Evolutionary conservation across 1,284 basidiomycete species (phyloP), one percentile per base, ranked within the genome.

Genomic region (Tilletiopsis washingtonensis): DNA sequence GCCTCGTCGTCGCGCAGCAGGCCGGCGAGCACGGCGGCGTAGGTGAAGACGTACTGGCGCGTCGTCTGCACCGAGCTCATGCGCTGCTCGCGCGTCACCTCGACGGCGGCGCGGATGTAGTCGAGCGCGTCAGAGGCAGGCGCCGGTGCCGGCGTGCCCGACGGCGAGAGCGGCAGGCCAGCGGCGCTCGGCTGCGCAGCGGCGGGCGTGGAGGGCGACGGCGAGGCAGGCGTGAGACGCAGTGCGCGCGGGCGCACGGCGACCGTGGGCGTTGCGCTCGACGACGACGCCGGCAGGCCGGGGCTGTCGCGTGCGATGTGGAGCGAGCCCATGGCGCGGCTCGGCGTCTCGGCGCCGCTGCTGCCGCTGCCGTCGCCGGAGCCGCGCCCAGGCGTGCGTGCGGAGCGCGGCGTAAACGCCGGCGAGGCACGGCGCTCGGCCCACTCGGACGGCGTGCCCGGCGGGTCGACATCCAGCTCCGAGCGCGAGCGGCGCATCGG

Each of bases 61-160:
- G 58, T 59, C 5, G 69, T 71, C 48, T 72, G 69, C 19, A 73
- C 62, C 51, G 62, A 52, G 40, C 57, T 62, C 69, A 71, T 73
- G 23, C 70, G 59, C 56, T 73, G 70, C 50, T 73, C 69, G 6
- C 70, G 47, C 19, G 61, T 59, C 3, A 43, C 53, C 9, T 65
- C 60, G 3, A 61, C 57, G 3, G 54, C 50, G 2, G 36, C 20
- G 20, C 40, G 37, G 24, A 69, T 48, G 3, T 67, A 14, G 45
- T 69, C 67, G 19, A 34, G 25, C n/a, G 23, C 49, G 21, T 45
- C 49, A 3, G 26, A 32, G n/a, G n/a, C n/a, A n/a, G n/a, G n/a
- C 4, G 32, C 25, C 4, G 23, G 4, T 5, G 12, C 9, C 3
- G 20, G 20, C 24, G 27, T 25, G n/a, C 2, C 2, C 7, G 38